A percentile compares a stretch with the other conserved stretches of the same genome.
These are phyloP conservation scores for Nelumbo lutea DNA, from an alignment of 164 flowering plant species.

Conservation along the genomic window DNA sequence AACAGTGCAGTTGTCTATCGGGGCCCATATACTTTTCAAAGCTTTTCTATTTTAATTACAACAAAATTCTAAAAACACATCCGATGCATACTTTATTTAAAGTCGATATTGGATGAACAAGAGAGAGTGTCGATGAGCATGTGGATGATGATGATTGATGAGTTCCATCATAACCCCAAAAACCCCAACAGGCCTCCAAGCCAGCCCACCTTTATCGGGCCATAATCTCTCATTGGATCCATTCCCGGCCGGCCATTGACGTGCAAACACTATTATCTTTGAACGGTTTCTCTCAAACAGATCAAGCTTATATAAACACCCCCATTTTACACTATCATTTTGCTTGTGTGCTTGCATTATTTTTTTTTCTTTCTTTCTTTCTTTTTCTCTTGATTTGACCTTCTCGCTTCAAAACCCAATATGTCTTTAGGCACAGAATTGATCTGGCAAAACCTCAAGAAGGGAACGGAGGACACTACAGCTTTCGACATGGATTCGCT, in stretches of 20 bases:
- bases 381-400: background rate
- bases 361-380: background rate
- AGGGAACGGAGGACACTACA: constrained; percentile 16
- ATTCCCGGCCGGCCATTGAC: background rate
- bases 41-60: no score
- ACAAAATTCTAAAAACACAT: no score
- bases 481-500: constrained; percentile 42
- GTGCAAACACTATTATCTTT: background rate
- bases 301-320: background rate
- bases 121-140: no score
- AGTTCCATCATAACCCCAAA: no score
- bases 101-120: no score
- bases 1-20: no score
- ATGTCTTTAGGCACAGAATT: background rate
- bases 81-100: no score
- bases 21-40: no score
- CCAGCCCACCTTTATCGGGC: no score
- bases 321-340: background rate
- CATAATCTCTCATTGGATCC: background rate
- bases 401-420: background rate
- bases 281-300: background rate
- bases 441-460: constrained; percentile 22
- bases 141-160: no score
- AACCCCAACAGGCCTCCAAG: no score
- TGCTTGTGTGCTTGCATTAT: no score